Base-by-base conservation (phyloP, 345 rosid genomes). In the Stellera chamaejasme region DNA sequence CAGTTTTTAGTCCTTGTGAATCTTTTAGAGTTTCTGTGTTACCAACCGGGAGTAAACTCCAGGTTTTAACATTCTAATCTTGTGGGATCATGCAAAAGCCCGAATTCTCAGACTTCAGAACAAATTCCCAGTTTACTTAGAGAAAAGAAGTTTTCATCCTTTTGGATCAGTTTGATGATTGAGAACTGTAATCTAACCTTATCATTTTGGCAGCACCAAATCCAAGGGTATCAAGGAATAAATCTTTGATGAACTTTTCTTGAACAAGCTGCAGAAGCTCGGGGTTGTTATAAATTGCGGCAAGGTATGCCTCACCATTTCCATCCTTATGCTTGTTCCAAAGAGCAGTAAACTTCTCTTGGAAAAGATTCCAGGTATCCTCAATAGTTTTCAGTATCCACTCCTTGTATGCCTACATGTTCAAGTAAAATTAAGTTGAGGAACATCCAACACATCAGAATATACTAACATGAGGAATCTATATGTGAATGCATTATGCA, bases 131-230 rank as follows among this genome's bases (percentile, higher is more conserved):
- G 39, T 32, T 32, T 8, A 32, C 39, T 4, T 8, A 0, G 39
- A 32, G 23, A 32, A 5, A 32, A 8, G 39, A 32, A 32, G 8
- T 32, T 32, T 8, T 8, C 39, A 32, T 5, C 8, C 0, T 32
- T 32, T 32, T 5, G 39, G 5, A 4, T 32, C 39, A 32, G 8
- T 5, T 4, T 4, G 39, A 32, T 41, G 25, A 10, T 16, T 47
- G 58, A 52, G 59, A 48, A 16, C 10, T 13, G 28, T 14, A 9
- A 12, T 44, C 62, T 70, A 55, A 83, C 98, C 99, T 84, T 46
- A 86, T 89, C 99, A 93, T 93, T 72, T 93, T 89, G 58, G 97
- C 96, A 55, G 97, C 88, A 27, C 97, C 99, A 28, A 86, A 93
- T 53, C 99, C 99, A 56, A 93, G 91, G 32, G 86, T 63, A 56